Percentiles rank a stretch among this genome's conserved stretches.
These are phyloP conservation scores for Zymoseptoria brevis DNA, from an alignment of 2,329 filamentous ascomycete species.

Conservation along the genomic window DNA sequence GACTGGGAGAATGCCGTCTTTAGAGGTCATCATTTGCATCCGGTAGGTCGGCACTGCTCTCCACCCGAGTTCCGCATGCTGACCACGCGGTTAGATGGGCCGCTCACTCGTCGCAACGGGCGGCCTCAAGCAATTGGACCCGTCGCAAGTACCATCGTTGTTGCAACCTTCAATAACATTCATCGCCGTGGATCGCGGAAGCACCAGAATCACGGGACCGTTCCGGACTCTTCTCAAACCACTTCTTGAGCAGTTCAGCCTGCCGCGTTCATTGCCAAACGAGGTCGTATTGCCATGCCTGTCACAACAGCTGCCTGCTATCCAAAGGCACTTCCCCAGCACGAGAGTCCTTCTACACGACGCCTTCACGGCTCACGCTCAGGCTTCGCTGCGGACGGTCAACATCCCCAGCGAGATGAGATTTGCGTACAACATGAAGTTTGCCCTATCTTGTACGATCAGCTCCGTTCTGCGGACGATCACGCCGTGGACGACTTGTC, in stretches of 20 bases:
- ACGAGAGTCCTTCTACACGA: neutral
- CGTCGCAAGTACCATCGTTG: neutral
- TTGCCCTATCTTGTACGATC: neutral
- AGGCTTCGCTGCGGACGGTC: constrained; percentile 4
- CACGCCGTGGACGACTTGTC: constrained; percentile 1
- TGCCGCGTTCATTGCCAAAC: neutral
- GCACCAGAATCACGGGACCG: neutral
- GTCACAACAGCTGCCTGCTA: constrained; percentile 3
- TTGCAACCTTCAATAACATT: neutral
- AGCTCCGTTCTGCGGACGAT: neutral
- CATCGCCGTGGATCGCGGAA: neutral
- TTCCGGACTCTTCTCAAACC: neutral
- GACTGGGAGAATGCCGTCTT: constrained; percentile 5
- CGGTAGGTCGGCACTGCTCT: neutral
- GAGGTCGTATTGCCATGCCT: constrained; percentile 3
- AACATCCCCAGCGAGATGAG: neutral
- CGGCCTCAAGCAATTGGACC: neutral
- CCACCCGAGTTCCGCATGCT: neutral
- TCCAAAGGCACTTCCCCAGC: constrained; percentile 1
- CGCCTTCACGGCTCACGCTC: constrained; percentile 3
- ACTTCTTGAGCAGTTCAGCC: neutral
- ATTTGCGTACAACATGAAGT: neutral
- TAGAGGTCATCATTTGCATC: constrained; percentile 4
- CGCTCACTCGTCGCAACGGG: neutral
- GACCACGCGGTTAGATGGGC: neutral